Evolutionary conservation across 306 rosid genomes (phyloP).

Genomic region (Cicer pinnatifidum): DNA sequence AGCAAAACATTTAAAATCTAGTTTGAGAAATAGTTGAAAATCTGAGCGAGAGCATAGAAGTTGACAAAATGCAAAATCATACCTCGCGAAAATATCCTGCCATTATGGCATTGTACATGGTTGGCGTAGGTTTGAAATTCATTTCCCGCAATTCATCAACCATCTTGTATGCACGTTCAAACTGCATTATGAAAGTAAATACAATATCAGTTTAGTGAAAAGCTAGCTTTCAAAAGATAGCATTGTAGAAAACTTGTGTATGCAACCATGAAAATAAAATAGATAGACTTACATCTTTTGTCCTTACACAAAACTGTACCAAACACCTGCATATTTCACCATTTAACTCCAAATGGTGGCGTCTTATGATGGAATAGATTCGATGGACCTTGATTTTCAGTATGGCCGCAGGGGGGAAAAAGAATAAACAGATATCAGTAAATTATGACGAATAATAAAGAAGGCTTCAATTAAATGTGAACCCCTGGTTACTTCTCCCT

Average conservation of each 20-base stretch:
- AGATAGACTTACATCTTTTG: slow-evolving; percentile 74
- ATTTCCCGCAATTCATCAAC: slow-evolving; percentile 57
- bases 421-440: slow-evolving; percentile 34
- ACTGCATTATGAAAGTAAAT: slow-evolving; percentile 57
- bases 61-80: slow-evolving; percentile 44
- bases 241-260: slow-evolving; percentile 27
- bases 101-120: slow-evolving; percentile 84
- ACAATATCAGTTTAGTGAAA: slow-evolving; percentile 24
- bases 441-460: slow-evolving; percentile 22
- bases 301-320: slow-evolving; percentile 63
- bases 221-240: slow-evolving; percentile 9
- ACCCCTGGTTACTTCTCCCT: neutral
- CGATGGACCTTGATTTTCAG: slow-evolving; percentile 61
- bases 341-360: slow-evolving; percentile 52
- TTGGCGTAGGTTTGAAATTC: slow-evolving; percentile 53
- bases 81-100: slow-evolving; percentile 94
- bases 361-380: slow-evolving; percentile 61
- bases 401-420: slow-evolving; percentile 38
- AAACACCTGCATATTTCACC: slow-evolving; percentile 69
- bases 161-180: slow-evolving; percentile 67
- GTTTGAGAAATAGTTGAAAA: slow-evolving; percentile 31
- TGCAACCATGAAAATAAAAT: slow-evolving; percentile 34
- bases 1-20: slow-evolving; percentile 36
- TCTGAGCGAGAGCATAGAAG: slow-evolving; percentile 1
- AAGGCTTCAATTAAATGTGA: slow-evolving; percentile 16